A percentile compares a stretch with the other conserved stretches of the same genome.
Conservation (phyloP, 495 filamentous ascomycete genomes). For the Diplogelasinospora grovesii region DNA sequence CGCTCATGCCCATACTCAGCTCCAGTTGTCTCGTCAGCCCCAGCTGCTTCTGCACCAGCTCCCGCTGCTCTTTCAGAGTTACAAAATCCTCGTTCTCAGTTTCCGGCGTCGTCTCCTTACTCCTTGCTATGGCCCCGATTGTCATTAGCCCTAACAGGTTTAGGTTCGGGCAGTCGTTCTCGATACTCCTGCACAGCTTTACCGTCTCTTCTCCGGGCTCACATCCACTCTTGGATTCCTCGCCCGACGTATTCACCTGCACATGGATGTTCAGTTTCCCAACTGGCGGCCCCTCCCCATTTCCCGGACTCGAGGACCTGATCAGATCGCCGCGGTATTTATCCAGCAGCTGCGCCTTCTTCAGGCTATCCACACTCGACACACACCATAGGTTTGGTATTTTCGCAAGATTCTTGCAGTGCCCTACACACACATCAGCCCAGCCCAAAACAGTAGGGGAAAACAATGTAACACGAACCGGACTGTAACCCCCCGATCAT, state of each 20-base stretch:
- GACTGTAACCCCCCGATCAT: conserved; percentile 89
- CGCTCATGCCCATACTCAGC: conserved; percentile 78
- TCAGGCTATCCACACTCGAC: conserved; percentile 76
- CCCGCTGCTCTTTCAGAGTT: conserved; percentile 59
- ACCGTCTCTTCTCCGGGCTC: conserved; percentile 54
- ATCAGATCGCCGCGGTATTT: conserved; percentile 60
- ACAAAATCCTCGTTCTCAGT: conserved; percentile 89
- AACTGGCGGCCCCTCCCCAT: conserved; percentile 23
- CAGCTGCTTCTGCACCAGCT: conserved; percentile 47
- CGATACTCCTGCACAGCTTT: conserved; percentile 58
- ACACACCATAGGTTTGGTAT: conserved; percentile 91
- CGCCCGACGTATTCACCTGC: conserved; percentile 92
- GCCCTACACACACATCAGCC: conserved; percentile 45
- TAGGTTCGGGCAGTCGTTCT: conserved; percentile 63
- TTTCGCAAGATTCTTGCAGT: conserved; percentile 79
- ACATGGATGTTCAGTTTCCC: conserved; percentile 69
- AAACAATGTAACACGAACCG: conserved; percentile 22
- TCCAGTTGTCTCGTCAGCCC: conserved; percentile 38
- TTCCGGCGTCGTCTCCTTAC: conserved; percentile 59
- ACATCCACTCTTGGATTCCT: conserved; percentile 76
- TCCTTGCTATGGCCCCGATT: conserved; percentile 87
- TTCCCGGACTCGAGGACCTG: too few species aligned
- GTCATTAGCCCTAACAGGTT: conserved; percentile 86
- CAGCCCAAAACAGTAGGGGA: not conserved
- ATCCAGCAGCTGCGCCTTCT: conserved; percentile 78